A percentile compares a stretch with the other conserved stretches of the same genome.
Conservation (phyloP, 331 rosid species). For the Erythrophleum ivorense region DNA sequence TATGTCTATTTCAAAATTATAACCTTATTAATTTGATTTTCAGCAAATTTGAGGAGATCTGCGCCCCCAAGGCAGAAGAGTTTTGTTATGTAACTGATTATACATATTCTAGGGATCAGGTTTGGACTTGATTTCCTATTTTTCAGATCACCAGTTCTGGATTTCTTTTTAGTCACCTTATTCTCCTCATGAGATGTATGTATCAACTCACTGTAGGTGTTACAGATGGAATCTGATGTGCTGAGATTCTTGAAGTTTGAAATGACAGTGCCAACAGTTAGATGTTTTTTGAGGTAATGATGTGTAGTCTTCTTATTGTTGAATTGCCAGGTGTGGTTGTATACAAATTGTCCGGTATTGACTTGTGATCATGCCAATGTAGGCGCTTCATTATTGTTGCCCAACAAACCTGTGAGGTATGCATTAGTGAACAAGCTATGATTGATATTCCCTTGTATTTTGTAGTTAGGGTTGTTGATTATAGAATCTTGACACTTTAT, state of each 20-base stretch:
- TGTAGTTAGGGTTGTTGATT: background rate
- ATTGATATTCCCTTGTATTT: constrained; percentile 12
- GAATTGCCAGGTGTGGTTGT: background rate
- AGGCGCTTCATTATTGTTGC: constrained; percentile 77
- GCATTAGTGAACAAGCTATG: background rate
- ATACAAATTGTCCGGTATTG: background rate
- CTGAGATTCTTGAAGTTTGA: constrained; percentile 70
- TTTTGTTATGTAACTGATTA: constrained; percentile 73
- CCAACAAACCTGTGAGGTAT: constrained; percentile 58
- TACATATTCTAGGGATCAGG: constrained; percentile 68
- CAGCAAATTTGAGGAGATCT: constrained; percentile 75
- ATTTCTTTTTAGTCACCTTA: background rate
- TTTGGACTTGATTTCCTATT: constrained; percentile 16
- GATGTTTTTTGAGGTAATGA: constrained; percentile 61
- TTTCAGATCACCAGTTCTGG: background rate
- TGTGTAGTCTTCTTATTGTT: background rate
- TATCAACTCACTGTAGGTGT: constrained; percentile 46
- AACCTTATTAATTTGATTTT: background rate
- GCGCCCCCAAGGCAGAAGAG: constrained; percentile 77
- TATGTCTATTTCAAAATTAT: background rate
- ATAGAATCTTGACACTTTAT: constrained; percentile 9
- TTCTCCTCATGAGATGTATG: background rate
- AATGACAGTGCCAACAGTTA: constrained; percentile 68
- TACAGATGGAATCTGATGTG: constrained; percentile 72
- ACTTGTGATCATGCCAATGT: constrained; percentile 30